Evolutionary conservation across 2,329 filamentous ascomycete species (phyloP).

Genomic region (Penicillium sp.): DNA sequence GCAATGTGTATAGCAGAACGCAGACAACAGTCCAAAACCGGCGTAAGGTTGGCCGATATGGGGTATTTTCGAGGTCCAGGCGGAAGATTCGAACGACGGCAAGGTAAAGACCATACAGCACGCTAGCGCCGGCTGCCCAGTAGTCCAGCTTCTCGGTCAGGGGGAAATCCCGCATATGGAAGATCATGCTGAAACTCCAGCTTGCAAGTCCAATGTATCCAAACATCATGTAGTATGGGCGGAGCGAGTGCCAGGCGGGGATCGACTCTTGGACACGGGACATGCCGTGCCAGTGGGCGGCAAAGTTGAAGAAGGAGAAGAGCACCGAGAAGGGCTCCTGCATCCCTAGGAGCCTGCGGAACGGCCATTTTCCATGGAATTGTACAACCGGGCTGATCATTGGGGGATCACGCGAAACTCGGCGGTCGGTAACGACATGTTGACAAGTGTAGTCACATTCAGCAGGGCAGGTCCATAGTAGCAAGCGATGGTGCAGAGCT

Average conservation of each 20-base stretch:
- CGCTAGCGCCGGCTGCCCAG: conserved; percentile 84
- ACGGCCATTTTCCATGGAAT: conserved; percentile 99
- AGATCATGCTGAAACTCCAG: conserved; percentile 87
- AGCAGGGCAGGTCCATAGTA: conserved; percentile 86
- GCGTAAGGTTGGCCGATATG: conserved; percentile 55
- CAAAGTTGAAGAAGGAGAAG: conserved; percentile 89
- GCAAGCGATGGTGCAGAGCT: conserved; percentile 82
- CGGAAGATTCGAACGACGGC: conserved; percentile 78
- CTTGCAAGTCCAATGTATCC: conserved; percentile 77
- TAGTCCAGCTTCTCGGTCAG: conserved; percentile 94
- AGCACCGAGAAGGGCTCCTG: conserved; percentile 93
- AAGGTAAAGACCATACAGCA: conserved; percentile 90
- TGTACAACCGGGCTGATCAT: conserved; percentile 72
- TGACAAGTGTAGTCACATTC: conserved; percentile 99
- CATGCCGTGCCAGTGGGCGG: conserved; percentile 79
- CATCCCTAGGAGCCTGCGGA: conserved; percentile 83
- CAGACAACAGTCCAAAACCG: conserved; percentile 76
- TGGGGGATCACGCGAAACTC: conserved; percentile 63
- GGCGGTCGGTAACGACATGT: conserved; percentile 77
- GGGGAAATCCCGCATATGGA: conserved; percentile 84
- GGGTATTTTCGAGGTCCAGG: conserved; percentile 62
- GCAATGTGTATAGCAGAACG: conserved; percentile 66
- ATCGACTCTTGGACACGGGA: conserved; percentile 67
- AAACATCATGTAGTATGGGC: conserved; percentile 76
- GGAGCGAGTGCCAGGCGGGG: conserved; percentile 70